Evolutionary conservation across 176 grass and related monocot genomes (phyloP).

Genomic region (Phragmites australis): DNA sequence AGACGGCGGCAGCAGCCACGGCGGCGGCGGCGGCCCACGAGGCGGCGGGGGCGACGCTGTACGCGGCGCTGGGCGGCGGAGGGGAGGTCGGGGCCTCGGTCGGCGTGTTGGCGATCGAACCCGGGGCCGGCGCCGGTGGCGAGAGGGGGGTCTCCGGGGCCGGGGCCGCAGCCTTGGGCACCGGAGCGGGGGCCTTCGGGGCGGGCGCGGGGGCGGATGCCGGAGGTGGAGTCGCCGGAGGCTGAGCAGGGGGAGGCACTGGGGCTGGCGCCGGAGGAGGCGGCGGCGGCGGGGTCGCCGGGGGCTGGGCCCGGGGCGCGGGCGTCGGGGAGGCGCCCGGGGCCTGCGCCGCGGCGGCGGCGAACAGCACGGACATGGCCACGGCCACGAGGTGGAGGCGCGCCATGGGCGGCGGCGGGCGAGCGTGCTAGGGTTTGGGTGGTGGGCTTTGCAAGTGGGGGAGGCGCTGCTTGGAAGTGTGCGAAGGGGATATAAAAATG

Average conservation of each 20-base stretch:
- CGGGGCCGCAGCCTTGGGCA: background rate
- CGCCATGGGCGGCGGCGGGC: constrained; percentile 39
- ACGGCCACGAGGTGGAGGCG: constrained; percentile 33
- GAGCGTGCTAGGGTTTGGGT: constrained; percentile 40
- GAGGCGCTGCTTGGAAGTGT: background rate
- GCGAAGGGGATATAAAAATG: constrained; percentile 32
- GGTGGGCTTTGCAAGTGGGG: constrained; percentile 11
- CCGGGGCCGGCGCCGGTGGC: constrained; percentile 36
- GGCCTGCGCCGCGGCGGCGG: constrained; percentile 26
- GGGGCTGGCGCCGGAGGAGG: background rate
- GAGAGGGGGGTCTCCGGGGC: background rate
- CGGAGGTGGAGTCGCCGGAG: constrained; percentile 14
- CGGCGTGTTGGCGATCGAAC: background rate
- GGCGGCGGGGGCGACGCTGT: background rate
- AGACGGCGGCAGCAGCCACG: background rate
- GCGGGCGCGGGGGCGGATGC: background rate
- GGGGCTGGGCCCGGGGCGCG: constrained; percentile 28
- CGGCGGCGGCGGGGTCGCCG: constrained; percentile 2
- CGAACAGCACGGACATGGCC: constrained; percentile 36
- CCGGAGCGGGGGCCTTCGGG: background rate
- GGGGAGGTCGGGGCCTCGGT: background rate
- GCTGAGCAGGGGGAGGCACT: background rate
- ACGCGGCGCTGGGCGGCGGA: constrained; percentile 20
- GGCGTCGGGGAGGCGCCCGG: constrained; percentile 37
- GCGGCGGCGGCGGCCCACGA: background rate